A percentile compares a stretch with the other conserved stretches of the same genome.
phyloP scores from a whole-genome alignment of 192 early-diverging fungal species.

The Dispira simplex region DNA sequence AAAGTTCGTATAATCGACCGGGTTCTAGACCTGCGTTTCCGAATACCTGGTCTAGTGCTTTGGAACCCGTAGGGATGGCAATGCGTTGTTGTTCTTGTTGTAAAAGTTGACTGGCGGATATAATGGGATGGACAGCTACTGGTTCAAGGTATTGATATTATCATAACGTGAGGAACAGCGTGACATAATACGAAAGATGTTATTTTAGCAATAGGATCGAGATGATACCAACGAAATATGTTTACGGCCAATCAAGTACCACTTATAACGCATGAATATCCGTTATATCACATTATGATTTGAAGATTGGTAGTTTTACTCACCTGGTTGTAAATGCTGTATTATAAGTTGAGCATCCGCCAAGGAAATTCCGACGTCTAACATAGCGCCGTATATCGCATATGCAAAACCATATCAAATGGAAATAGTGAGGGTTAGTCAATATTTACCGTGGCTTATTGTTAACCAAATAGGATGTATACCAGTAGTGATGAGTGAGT shows the following conservation, averaged over 20 bases:
- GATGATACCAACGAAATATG: neutral
- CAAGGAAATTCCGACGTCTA: too few relatives aligned
- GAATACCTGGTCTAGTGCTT: slow-evolving; percentile 19
- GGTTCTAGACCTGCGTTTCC: too few relatives aligned
- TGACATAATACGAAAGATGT: neutral
- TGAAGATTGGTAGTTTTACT: too few relatives aligned
- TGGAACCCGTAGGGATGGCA: slow-evolving; percentile 19
- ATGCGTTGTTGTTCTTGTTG: slow-evolving; percentile 14
- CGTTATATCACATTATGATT: too few relatives aligned
- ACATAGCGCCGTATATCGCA: too few relatives aligned
- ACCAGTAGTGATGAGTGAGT: neutral
- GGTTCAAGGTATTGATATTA: neutral
- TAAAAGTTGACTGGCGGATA: slow-evolving; percentile 22
- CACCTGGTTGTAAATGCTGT: too few relatives aligned
- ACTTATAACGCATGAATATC: too few relatives aligned
- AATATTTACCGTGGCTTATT: neutral
- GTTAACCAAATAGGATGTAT: neutral
- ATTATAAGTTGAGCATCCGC: too few relatives aligned
- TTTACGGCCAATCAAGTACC: neutral
- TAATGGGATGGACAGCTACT: slow-evolving; percentile 10
- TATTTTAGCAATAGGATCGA: neutral
- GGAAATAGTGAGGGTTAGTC: too few relatives aligned
- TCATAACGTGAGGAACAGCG: neutral
- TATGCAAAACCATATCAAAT: too few relatives aligned
- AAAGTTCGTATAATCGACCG: too few relatives aligned